Evolutionary conservation across 768 basidiomycete species (phyloP).

Genomic region (Brasilioporus rufonigricans): DNA sequence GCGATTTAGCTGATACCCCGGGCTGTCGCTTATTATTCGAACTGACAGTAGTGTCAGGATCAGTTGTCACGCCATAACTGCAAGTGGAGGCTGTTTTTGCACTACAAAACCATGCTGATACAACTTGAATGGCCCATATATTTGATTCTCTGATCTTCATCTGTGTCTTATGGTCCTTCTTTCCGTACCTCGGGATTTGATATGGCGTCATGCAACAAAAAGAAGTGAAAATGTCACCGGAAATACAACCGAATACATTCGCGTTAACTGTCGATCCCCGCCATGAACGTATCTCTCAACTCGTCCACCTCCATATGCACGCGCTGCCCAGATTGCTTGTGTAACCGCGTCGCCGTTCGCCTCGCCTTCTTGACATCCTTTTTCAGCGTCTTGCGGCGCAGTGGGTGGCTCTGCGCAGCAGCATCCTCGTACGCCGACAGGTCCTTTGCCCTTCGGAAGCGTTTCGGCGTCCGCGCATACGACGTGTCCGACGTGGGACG

Average conservation of each 20-base stretch:
- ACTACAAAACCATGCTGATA: too few species aligned
- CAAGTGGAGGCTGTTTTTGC: too few species aligned
- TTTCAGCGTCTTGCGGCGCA: constrained; percentile 60
- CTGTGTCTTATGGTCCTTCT: too few species aligned
- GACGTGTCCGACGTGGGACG: neutral
- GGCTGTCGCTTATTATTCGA: too few species aligned
- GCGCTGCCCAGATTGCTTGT: constrained; percentile 1
- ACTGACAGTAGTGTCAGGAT: too few species aligned
- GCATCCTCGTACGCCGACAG: constrained; percentile 44
- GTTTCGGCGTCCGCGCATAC: constrained; percentile 47
- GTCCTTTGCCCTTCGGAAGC: constrained; percentile 56
- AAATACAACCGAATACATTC: neutral
- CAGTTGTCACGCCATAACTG: too few species aligned
- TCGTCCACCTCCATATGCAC: constrained; percentile 32
- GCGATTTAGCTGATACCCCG: too few species aligned
- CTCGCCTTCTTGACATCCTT: constrained; percentile 58
- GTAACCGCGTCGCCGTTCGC: constrained; percentile 37
- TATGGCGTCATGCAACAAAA: too few species aligned
- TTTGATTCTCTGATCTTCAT: too few species aligned
- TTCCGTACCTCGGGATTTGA: too few species aligned
- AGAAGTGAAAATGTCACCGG: neutral
- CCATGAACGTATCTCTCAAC: constrained; percentile 24
- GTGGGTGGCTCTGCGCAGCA: constrained; percentile 38
- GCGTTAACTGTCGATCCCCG: constrained; percentile 16
- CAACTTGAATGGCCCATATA: too few species aligned